Evolutionary conservation across 78 protist species (phyloP).

Genomic region (Dictyostelium brefeldianum): DNA sequence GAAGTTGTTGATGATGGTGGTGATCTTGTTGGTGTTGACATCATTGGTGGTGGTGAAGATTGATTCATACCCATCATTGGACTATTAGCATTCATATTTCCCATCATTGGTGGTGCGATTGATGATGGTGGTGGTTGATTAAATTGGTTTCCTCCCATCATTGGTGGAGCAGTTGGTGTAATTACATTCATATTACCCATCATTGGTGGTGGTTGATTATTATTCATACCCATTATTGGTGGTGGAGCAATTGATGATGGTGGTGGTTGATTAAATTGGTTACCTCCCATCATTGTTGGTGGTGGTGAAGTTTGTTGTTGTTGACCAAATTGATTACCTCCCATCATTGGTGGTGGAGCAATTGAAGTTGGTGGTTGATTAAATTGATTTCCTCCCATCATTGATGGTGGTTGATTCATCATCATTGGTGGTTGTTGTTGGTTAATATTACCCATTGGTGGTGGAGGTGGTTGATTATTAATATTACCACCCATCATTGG

Average conservation of each 20-base stretch:
- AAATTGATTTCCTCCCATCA: background rate
- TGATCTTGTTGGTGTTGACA: constrained; percentile 20
- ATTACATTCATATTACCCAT: background rate
- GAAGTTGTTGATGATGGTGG: background rate
- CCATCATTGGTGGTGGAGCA: constrained; percentile 25
- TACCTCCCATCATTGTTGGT: background rate
- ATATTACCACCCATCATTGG: background rate
- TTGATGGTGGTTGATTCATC: constrained; percentile 41
- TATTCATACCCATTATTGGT: background rate
- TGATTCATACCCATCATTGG: background rate
- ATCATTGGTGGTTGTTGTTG: constrained; percentile 2
- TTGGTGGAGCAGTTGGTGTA: background rate
- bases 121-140: constrained; percentile 8
- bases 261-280: constrained; percentile 1
- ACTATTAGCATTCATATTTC: background rate
- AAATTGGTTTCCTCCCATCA: background rate
- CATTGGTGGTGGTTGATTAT: constrained; percentile 14
- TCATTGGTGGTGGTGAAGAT: constrained; percentile 39
- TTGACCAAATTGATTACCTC: background rate
- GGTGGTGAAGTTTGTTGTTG: background rate
- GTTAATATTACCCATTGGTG: constrained; percentile 46
- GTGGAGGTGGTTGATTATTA: constrained; percentile 31
- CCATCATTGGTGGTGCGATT: constrained; percentile 23
- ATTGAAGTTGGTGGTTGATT: background rate
- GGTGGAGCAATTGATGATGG: constrained; percentile 27